phyloP scores from a whole-genome alignment of 495 filamentous ascomycete species.

The Hypoxylon fragiforme region DNA sequence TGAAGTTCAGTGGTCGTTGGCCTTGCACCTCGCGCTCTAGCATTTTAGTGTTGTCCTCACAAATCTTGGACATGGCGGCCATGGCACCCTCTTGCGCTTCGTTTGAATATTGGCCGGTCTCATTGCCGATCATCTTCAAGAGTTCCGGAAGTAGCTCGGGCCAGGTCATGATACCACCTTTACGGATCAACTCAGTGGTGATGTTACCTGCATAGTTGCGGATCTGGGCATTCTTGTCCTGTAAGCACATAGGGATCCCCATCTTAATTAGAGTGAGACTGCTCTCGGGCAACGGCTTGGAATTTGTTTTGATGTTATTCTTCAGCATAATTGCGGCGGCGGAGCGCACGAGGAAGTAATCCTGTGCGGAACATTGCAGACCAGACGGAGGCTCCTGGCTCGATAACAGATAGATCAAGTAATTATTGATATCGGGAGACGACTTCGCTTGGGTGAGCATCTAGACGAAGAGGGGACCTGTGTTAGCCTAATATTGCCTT shows the following conservation, averaged over 20 bases:
- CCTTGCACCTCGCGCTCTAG: slow-evolving; percentile 85
- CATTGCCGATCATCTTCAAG: slow-evolving; percentile 72
- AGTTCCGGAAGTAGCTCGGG: slow-evolving; percentile 85
- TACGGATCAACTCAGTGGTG: slow-evolving; percentile 88
- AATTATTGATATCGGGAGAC: slow-evolving; percentile 95
- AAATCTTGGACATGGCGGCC: slow-evolving; percentile 89
- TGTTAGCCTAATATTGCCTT: slow-evolving; percentile 32
- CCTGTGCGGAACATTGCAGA: slow-evolving; percentile 56
- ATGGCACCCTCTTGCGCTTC: slow-evolving; percentile 90
- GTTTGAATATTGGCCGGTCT: slow-evolving; percentile 63
- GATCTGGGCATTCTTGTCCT: slow-evolving; percentile 80
- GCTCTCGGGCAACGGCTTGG: slow-evolving; percentile 68
- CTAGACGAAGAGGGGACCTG: slow-evolving; percentile 48
- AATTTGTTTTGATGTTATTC: slow-evolving; percentile 77
- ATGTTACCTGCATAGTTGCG: slow-evolving; percentile 89
- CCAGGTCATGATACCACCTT: slow-evolving; percentile 87
- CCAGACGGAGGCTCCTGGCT: slow-evolving; percentile 62
- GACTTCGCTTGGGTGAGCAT: slow-evolving; percentile 91
- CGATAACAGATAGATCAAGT: slow-evolving; percentile 87
- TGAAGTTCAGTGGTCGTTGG: slow-evolving; percentile 80
- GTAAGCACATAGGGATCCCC: slow-evolving; percentile 73
- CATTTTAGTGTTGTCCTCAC: slow-evolving; percentile 89
- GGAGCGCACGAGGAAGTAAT: slow-evolving; percentile 77
- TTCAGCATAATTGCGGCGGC: slow-evolving; percentile 93
- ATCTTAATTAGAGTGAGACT: slow-evolving; percentile 77